These are phyloP conservation scores for Arthrobotrys megalospora DNA, from an alignment of 2,329 filamentous ascomycete species.

Conservation along the genomic window DNA sequence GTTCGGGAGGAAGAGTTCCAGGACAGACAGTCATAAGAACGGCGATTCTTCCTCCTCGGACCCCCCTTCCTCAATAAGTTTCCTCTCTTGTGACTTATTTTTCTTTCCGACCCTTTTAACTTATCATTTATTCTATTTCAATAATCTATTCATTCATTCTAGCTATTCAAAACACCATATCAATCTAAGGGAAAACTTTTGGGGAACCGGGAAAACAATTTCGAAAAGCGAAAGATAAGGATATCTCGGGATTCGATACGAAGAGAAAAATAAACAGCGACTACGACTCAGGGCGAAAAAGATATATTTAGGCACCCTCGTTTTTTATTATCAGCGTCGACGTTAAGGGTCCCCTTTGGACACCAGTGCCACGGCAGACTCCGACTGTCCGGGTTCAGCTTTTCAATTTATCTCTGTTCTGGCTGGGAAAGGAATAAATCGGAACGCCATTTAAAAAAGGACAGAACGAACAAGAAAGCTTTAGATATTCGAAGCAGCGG, in stretches of 20 bases:
- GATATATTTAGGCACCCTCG: no score
- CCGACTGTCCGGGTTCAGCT: background rate
- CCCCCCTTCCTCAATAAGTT: constrained; percentile 11
- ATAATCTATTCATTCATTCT: background rate
- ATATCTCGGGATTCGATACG: background rate
- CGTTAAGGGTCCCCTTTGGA: constrained; percentile 4
- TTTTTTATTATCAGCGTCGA: no score
- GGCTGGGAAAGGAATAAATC: constrained; percentile 6
- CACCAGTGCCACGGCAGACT: background rate
- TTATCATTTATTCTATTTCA: background rate
- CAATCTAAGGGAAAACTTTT: no score
- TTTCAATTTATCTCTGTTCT: background rate
- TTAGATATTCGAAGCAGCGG: constrained; percentile 8
- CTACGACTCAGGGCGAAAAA: no score
- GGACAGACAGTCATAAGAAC: constrained; percentile 46
- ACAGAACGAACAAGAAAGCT: constrained; percentile 10
- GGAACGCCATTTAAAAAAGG: background rate
- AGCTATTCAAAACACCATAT: background rate
- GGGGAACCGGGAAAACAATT: no score
- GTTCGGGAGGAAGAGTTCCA: constrained; percentile 11
- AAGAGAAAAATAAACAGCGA: background rate
- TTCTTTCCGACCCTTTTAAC: background rate
- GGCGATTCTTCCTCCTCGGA: constrained; percentile 21
- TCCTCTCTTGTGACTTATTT: constrained; percentile 3
- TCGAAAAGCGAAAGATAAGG: constrained; percentile 6